Evolutionary conservation across 352 stramenopile species (phyloP), one percentile per base, ranked within the genome.

Genomic region (Ochromonadaceae sp.): DNA sequence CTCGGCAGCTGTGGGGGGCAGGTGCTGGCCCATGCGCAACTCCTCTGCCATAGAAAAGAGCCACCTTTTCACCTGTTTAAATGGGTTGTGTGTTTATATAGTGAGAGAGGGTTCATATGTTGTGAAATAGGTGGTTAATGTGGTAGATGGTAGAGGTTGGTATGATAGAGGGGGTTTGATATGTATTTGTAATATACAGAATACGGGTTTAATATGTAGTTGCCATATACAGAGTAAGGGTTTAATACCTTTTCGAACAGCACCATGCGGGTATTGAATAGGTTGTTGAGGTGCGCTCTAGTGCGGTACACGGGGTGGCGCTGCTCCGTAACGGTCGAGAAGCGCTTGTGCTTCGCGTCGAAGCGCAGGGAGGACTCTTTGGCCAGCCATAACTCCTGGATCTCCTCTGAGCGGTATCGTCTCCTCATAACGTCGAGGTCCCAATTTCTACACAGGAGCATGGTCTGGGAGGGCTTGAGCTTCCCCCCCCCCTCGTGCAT

Each of bases 361-460:
- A 88, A 95, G 5, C 84, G 77, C 17, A 96, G 67, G 20, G 80
- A 89, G 0, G 81, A 81, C 17, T 77, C 86, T 32, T 85, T 76
- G 55, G 87, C 85, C 72, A 85, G 80, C 35, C 93, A 94, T 17
- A 95, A 76, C 67, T 95, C 85, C 62, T 94, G 85, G 43, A 93
- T 90, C 68, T 91, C 83, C 56, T 92, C 84, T 0, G 82, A 80
- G 15, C 83, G 80, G 47, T 90, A 87, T 66, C 87, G 87, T 28
- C 81, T 77, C 4, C 80, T 73, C 7, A 92, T 60, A 36, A 90
- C 84, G 35, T 87, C 82, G 1, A 94, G 72, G 52, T 92, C 79
- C 85, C 85, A 93, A 68, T 92, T 92, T 7, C 79, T 78, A 67
- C 87, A 95, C 80, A 93, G 87, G 50, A 94, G 72, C 25, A 78